Conservation (phyloP, 2,329 filamentous ascomycete genomes). For the Fusarium torulosum region DNA sequence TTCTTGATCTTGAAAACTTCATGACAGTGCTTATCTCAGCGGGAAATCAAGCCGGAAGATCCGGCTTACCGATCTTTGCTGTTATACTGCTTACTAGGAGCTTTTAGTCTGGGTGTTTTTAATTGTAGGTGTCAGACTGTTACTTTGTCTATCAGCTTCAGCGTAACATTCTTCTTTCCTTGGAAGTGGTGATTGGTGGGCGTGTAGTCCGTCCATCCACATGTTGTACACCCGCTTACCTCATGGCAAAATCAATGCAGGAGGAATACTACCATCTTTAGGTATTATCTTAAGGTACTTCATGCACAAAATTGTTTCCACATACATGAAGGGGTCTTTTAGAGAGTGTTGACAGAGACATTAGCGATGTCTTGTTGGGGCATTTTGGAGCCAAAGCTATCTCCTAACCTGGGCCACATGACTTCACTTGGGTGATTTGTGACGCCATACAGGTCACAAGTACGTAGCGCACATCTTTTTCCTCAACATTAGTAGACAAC, state of each 20-base stretch:
- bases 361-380: slow-evolving; percentile 38
- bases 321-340: neutral
- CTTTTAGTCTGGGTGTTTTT: neutral
- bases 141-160: slow-evolving; percentile 3
- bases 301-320: neutral
- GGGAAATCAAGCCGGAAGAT: neutral
- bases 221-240: slow-evolving; percentile 15
- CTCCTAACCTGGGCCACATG: slow-evolving; percentile 39
- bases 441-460: slow-evolving; percentile 49
- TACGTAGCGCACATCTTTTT: slow-evolving; percentile 35
- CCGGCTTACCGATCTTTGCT: neutral
- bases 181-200: slow-evolving; percentile 20
- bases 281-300: neutral
- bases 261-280: slow-evolving; percentile 25
- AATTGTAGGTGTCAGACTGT: slow-evolving; percentile 4
- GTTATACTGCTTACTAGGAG: neutral
- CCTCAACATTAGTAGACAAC: slow-evolving; percentile 21
- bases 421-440: slow-evolving; percentile 47
- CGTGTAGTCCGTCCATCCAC: slow-evolving; percentile 11
- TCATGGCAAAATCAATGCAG: slow-evolving; percentile 14
- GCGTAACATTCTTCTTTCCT: neutral
- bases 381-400: slow-evolving; percentile 24
- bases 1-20: neutral
- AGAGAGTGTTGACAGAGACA: slow-evolving; percentile 8
- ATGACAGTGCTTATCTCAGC: neutral